Conservation (phyloP, 164 flowering plant genomes). For the Aristolochia californica region DNA sequence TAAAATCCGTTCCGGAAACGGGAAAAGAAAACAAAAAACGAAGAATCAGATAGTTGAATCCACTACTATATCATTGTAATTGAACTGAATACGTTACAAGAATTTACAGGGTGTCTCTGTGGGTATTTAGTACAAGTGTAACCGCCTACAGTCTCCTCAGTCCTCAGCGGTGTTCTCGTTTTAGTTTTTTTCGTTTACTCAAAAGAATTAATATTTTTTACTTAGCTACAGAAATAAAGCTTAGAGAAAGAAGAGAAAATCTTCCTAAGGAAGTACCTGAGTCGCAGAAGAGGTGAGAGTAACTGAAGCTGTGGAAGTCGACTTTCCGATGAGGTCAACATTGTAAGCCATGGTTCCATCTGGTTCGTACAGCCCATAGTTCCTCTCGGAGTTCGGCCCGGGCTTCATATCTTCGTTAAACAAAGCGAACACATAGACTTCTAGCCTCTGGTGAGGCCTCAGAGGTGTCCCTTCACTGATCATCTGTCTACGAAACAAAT, state of each 20-base stretch:
- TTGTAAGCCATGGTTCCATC: slow-evolving; percentile 85
- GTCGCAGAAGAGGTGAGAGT: slow-evolving; percentile 50
- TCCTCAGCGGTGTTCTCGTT: no score
- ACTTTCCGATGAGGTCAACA: slow-evolving; percentile 46
- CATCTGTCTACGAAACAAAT: slow-evolving; percentile 61
- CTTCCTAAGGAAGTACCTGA: no score
- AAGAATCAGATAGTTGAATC: slow-evolving; percentile 5
- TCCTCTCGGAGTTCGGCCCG: slow-evolving; percentile 86
- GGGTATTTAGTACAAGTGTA: no score
- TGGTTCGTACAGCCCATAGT: slow-evolving; percentile 80
- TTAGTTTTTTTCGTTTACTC: no score
- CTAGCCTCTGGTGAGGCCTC: slow-evolving; percentile 58
- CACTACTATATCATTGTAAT: no score
- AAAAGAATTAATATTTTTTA: no score
- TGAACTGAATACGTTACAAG: no score
- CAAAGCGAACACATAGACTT: slow-evolving; percentile 73
- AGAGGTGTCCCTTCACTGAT: slow-evolving; percentile 72
- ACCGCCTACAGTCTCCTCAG: no score
- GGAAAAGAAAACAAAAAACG: neutral
- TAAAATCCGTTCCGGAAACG: slow-evolving; percentile 12
- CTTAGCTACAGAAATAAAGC: neutral
- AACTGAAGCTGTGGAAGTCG: slow-evolving; percentile 31
- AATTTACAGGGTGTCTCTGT: no score
- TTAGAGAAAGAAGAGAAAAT: neutral
- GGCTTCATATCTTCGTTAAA: slow-evolving; percentile 88